These are phyloP conservation scores for Sambucus nigra DNA, from an alignment of 129 eudicot species.

Conservation along the genomic window DNA sequence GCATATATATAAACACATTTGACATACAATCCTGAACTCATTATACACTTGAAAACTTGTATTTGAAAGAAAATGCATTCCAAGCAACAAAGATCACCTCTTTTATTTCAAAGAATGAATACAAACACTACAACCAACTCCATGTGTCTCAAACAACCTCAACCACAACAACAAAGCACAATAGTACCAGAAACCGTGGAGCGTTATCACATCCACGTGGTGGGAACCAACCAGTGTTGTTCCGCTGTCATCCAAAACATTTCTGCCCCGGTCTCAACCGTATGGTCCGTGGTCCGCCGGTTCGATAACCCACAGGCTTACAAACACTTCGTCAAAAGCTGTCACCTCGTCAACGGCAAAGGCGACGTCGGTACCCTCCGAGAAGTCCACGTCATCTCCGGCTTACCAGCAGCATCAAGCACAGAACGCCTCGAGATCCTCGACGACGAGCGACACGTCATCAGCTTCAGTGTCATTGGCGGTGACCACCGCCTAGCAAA, in stretches of 20 bases:
- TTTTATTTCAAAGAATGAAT: conserved; percentile 9
- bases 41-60: too few species aligned
- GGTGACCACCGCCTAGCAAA: conserved; percentile 24
- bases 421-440: conserved; percentile 26
- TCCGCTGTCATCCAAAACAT: conserved; percentile 25
- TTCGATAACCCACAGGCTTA: conserved; percentile 28
- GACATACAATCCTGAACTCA: not conserved
- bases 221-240: conserved; percentile 22
- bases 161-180: not conserved
- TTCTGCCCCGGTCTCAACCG: conserved; percentile 22
- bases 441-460: conserved; percentile 26
- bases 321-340: conserved; percentile 26
- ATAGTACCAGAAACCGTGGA: conserved; percentile 17
- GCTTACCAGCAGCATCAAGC: conserved; percentile 20
- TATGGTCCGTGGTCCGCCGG: conserved; percentile 29
- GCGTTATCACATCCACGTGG: conserved; percentile 15
- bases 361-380: conserved; percentile 29
- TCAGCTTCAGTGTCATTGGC: conserved; percentile 24
- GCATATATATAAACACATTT: not conserved
- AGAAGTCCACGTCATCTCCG: conserved; percentile 22
- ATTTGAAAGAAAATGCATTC: conserved; percentile 6
- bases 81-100: conserved; percentile 2
- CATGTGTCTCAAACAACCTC: not conserved
- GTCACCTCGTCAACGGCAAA: conserved; percentile 22
- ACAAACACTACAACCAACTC: conserved; percentile 1